Evolutionary conservation across 225 moss, liverwort and hornwort genomes (phyloP), one percentile per base, ranked within the genome.

Genomic region (Physcomitrellopsis africana): DNA sequence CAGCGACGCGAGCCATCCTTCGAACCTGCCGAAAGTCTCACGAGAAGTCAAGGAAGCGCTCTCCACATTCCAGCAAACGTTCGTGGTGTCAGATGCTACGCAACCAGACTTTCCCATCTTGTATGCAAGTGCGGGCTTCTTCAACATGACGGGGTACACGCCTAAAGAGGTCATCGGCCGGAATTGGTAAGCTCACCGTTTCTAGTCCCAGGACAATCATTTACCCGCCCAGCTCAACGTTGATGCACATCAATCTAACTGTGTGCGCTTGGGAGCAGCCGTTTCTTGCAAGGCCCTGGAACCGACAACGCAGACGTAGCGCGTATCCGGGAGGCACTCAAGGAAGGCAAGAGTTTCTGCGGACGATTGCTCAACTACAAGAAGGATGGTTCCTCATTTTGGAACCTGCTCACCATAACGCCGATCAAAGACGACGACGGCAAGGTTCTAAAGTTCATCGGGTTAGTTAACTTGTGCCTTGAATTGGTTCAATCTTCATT

Each of bases 391-490:
- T 82, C 87, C n/a, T 83, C 91, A 13, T 96, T 96, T 63, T 96
- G 95, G 95, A 96, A 96, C 71, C 77, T 96, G 59, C 79, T 96
- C 32, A 96, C 95, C 3, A 63, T 96, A 9, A 88, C 95, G n/a
- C 91, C 93, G 11, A 93, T 96, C n/a, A 93, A 92, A 79, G 95
- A 96, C 20, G 93, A 96, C 14, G 84, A 81, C 0, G 95, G 95
- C 32, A 90, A 85, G 67, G 67, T 93, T 37, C 89, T 93, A n/a
- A 93, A 96, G 65, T 93, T 86, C 63, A 92, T 96, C 24, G 95
- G 95, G 94, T 93, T 49, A 74, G 87, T 72, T 37, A 2, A 0
- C 14, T 11, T 19, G 32, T 26, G 15, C 72, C 15, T 19, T 17
- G 7, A 55, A 54, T 58, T 42, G 2, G 32, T 15, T 37, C 32